Evolutionary conservation across 2,329 filamentous ascomycete species (phyloP), one percentile per base, ranked within the genome.

Genomic region (Scedosporium dehoogii): DNA sequence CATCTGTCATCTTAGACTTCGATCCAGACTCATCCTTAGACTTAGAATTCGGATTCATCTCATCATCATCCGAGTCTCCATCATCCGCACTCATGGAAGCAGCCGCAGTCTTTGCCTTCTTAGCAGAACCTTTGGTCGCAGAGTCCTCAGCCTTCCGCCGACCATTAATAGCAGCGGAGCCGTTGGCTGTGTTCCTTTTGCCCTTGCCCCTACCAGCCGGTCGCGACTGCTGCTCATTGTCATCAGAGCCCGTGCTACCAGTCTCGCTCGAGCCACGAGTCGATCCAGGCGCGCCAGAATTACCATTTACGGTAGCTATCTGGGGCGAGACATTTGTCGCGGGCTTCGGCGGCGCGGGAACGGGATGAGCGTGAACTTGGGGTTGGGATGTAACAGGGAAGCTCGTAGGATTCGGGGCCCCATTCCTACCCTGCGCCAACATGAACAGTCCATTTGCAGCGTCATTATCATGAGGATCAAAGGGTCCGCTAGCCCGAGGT

Each of bases 361-460:
- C 73, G n/a, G 76, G 76, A 63, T 81, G 84, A 53, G 77, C 79
- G 69, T 83, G 79, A 6, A 77, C 76, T 18, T 78, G 76, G 58
- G 81, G 77, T 51, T 76, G 76, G 55, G 77, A 76, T 12, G 74
- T 67, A 4, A 69, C 73, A 67, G 78, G 69, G 76, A 83, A 82
- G 68, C 75, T 80, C 66, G 75, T 79, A 18, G 77, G 69, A 14
- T 77, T 74, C 65, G 78, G 85, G 64, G 72, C 81, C 76, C 76
- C 84, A 80, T 76, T 86, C 76, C 73, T 88, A 82, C 86, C 85
- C 70, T 91, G 87, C 1, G 94, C 92, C 63, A 99, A 81, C 83
- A 97, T 88, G 69, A 91, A 96, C 0, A 99, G 81, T 33, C 94
- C 92, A 72, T 97, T 97, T 60, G 93, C 94, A 53, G 93, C 94